Conservation (phyloP, 306 rosid genomes). For the Gleditsia sinensis region DNA sequence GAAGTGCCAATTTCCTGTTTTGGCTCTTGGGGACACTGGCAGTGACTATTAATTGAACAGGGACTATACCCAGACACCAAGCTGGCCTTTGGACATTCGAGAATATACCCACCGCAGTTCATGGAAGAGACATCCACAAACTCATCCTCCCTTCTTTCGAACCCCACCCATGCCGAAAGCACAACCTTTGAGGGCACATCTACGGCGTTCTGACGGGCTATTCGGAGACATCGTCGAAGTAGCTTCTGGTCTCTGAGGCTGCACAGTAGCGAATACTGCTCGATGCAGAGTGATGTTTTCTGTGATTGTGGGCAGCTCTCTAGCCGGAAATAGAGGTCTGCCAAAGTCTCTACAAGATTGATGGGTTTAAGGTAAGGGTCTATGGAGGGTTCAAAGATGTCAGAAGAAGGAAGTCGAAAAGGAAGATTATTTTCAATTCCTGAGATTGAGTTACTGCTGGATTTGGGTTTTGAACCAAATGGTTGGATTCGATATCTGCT, state of each 20-base stretch:
- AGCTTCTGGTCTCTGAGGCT: slow-evolving; percentile 67
- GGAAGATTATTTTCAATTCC: slow-evolving; percentile 47
- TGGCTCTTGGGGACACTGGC: slow-evolving; percentile 52
- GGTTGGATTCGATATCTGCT: slow-evolving; percentile 45
- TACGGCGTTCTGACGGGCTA: slow-evolving; percentile 60
- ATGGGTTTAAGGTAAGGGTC: slow-evolving; percentile 66
- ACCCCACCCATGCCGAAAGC: slow-evolving; percentile 73
- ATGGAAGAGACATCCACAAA: slow-evolving; percentile 54
- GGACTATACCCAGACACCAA: slow-evolving; percentile 53
- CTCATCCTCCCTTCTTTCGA: slow-evolving; percentile 84
- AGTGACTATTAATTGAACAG: slow-evolving; percentile 42
- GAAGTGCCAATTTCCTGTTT: slow-evolving; percentile 30
- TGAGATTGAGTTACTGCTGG: slow-evolving; percentile 44
- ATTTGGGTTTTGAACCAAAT: slow-evolving; percentile 59
- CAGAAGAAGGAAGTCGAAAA: slow-evolving; percentile 59
- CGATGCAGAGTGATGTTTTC: slow-evolving; percentile 52
- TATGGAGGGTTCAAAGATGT: slow-evolving; percentile 63
- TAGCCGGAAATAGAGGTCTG: slow-evolving; percentile 56
- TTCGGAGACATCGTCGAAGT: slow-evolving; percentile 65
- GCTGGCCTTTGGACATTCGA: slow-evolving; percentile 78
- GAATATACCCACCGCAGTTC: slow-evolving; percentile 68
- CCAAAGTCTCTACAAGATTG: slow-evolving; percentile 54
- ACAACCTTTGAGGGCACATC: slow-evolving; percentile 73
- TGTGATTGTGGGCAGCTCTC: slow-evolving; percentile 52
- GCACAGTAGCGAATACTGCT: slow-evolving; percentile 61